Evolutionary conservation across 257 asterid genomes (phyloP).

Genomic region (Lithospermum erythrorhizon): DNA sequence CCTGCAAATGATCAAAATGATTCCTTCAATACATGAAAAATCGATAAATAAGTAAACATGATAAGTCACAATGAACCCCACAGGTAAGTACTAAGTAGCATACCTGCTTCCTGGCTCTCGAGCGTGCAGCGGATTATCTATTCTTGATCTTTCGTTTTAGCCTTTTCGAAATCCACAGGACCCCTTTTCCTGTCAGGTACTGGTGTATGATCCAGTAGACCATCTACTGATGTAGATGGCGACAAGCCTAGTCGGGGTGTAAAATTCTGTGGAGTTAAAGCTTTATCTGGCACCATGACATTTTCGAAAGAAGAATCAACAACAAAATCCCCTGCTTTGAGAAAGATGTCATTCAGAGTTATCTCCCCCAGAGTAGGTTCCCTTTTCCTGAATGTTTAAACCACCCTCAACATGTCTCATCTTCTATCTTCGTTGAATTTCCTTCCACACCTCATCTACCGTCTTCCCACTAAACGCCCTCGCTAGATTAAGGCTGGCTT

Average conservation of each 20-base stretch:
- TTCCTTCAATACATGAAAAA: not conserved
- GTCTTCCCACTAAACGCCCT: constrained; percentile 51
- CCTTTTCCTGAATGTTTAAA: constrained; percentile 24
- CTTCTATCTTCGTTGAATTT: constrained; percentile 41
- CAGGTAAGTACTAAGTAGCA: constrained; percentile 12
- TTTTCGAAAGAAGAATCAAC: constrained; percentile 46
- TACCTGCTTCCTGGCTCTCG: constrained; percentile 92
- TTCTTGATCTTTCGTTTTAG: constrained; percentile 71
- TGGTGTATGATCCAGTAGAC: constrained; percentile 48
- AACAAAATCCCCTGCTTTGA: constrained; percentile 54
- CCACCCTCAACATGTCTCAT: constrained; percentile 24
- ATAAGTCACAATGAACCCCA: constrained; percentile 5
- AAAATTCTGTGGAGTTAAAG: constrained; percentile 30
- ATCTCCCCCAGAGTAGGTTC: constrained; percentile 56
- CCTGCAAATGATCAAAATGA: constrained; percentile 34
- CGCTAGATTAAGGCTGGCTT: constrained; percentile 47
- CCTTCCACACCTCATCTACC: constrained; percentile 60
- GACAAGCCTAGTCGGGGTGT: constrained; percentile 40
- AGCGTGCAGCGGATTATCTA: constrained; percentile 92
- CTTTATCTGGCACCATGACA: constrained; percentile 47
- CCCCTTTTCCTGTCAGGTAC: constrained; percentile 44
- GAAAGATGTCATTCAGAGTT: constrained; percentile 75
- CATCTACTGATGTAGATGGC: constrained; percentile 52
- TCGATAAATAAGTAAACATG: not conserved
- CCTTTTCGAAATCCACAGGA: constrained; percentile 47